These are phyloP conservation scores for Solanum aculeatissimum DNA, from an alignment of 305 asterid genomes.

Conservation along the genomic window DNA sequence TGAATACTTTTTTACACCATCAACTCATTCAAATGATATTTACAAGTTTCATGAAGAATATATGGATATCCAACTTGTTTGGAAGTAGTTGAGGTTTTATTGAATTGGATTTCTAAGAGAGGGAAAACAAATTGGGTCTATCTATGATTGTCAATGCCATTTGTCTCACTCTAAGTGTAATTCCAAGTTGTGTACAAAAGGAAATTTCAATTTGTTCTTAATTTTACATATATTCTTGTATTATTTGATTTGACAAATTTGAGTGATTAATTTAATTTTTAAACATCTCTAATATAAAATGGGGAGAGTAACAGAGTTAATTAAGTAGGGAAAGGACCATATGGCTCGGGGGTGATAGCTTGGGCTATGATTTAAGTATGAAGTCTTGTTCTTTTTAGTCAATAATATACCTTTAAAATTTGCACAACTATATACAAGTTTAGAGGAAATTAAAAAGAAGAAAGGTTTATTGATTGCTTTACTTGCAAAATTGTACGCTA, in stretches of 20 bases:
- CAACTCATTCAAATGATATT: neutral
- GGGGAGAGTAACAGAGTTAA: too few relatives aligned
- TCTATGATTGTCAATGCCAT: neutral
- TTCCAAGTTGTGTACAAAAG: neutral
- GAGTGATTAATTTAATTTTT: neutral
- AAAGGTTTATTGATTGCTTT: neutral
- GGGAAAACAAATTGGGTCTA: neutral
- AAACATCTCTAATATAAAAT: too few relatives aligned
- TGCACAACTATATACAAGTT: neutral
- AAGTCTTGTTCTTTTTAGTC: neutral
- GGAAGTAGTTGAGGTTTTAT: too few relatives aligned
- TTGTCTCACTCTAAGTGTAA: neutral
- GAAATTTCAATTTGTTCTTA: neutral
- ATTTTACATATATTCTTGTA: neutral
- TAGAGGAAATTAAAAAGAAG: neutral
- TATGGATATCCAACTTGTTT: neutral
- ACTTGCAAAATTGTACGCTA: neutral
- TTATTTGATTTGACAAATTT: neutral
- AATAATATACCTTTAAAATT: neutral
- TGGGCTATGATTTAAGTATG: neutral
- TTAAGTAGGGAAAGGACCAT: neutral
- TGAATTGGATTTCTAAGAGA: too few relatives aligned
- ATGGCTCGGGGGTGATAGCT: neutral
- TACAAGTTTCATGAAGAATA: neutral
- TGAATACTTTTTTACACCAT: too few relatives aligned